Base-by-base conservation (phyloP, 345 rosid genomes). In the Schrenkiella parvula region DNA sequence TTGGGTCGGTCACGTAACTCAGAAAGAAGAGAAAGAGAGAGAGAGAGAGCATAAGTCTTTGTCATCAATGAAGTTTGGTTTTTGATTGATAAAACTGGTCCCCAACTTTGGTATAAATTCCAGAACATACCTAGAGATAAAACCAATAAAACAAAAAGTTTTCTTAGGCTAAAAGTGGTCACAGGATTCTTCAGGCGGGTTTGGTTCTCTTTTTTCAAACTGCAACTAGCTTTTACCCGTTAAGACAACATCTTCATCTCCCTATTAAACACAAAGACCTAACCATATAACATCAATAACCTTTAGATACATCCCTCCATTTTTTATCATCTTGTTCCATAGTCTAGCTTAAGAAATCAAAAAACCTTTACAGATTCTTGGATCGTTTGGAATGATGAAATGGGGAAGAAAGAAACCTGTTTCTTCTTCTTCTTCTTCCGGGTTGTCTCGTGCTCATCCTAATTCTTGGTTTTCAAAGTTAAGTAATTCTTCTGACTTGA, bases 391-490 rank as follows among this genome's bases (percentile, higher is more conserved):
- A 37, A 82, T 47, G 51, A 86, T 90, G 93, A 89, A 72, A 86
- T 88, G 87, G 95, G 86, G 89, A 68, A 79, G 76, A 58, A 84
- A 87, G 67, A 84, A 74, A 60, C 46, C 72, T 48, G 72, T 41
- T 56, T 39, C 84, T 62, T 72, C 83, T 1, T 64, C 87, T 69
- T 75, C 80, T 76, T 83, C 81, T 72, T 66, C 73, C 0, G 68
- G 50, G 42, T 38, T 77, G 25, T 81, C 95, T 73, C 84, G 75
- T 57, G 82, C 82, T 46, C 72, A 66, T 56, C 82, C 84, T 51
- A 58, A 57, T 23, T 80, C 93, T 32, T 89, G 91, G 96, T 80
- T 87, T 55, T 81, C 87, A 14, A 85, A 78, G 79, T 84, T 88
- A 79, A 84, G 83, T 85, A 82, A 78, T 52, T 62, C 70, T 50